Percentiles rank a stretch among this genome's conserved stretches.
phyloP scores from a whole-genome alignment of 2,329 filamentous ascomycete species.

The Thermomyces lanuginosus region DNA sequence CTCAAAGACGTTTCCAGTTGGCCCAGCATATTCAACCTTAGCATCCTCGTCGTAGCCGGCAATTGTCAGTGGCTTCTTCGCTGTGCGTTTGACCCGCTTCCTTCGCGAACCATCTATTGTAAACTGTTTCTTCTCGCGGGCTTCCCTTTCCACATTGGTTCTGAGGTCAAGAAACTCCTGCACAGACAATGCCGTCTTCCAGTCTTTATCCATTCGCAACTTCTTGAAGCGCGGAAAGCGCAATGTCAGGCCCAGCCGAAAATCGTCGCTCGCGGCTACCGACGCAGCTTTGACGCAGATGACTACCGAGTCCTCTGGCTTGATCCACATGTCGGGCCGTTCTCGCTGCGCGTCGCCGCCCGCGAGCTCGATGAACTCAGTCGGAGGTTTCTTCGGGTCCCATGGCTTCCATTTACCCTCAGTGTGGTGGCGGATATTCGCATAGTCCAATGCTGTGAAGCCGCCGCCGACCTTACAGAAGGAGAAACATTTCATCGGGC shows the following conservation, averaged over 20 bases:
- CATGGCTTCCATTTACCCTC: conserved; percentile 85
- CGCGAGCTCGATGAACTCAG: conserved; percentile 61
- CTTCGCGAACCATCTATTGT: conserved; percentile 53
- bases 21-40: conserved; percentile 38
- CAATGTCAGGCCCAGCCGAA: conserved; percentile 59
- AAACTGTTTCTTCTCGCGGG: conserved; percentile 57
- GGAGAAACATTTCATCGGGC: conserved; percentile 67
- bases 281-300: conserved; percentile 77
- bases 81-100: conserved; percentile 41
- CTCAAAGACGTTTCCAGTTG: conserved; percentile 51
- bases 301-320: conserved; percentile 72
- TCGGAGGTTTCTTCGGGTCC: conserved; percentile 62
- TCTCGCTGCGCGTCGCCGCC: conserved; percentile 63
- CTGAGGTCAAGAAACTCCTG: conserved; percentile 63
- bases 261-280: conserved; percentile 57
- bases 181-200: conserved; percentile 62
- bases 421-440: conserved; percentile 63
- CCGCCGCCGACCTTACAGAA: conserved; percentile 98
- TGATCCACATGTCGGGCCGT: conserved; percentile 82
- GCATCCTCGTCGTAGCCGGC: conserved; percentile 47
- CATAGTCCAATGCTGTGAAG: conserved; percentile 70
- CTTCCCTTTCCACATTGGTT: conserved; percentile 50
- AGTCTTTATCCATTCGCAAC: conserved; percentile 65
- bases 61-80: conserved; percentile 54
- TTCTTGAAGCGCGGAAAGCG: conserved; percentile 82